These are phyloP conservation scores for Tuber calosporum DNA, from an alignment of 495 filamentous ascomycete species.

Conservation along the genomic window DNA sequence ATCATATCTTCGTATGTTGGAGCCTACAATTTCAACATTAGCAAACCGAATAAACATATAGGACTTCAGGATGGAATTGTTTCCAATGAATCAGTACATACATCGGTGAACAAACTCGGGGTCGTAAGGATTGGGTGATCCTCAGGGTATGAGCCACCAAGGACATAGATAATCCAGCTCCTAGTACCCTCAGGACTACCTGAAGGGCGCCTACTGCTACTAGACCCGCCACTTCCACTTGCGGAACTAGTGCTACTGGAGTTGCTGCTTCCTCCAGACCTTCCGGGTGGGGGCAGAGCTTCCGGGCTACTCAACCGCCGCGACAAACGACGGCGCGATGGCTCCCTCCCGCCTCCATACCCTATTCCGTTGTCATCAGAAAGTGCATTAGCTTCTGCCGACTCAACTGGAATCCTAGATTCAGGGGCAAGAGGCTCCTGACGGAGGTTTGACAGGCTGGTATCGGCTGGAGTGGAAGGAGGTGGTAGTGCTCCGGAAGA, in stretches of 20 bases:
- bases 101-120: slow-evolving; percentile 68
- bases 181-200: slow-evolving; percentile 43
- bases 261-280: slow-evolving; percentile 18
- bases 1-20: slow-evolving; percentile 78
- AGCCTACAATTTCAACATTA: slow-evolving; percentile 46
- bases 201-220: slow-evolving; percentile 23
- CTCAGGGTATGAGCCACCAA: slow-evolving; percentile 67
- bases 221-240: slow-evolving; percentile 15
- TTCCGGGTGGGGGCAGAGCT: slow-evolving; percentile 11
- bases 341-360: slow-evolving; percentile 15
- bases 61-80: slow-evolving; percentile 8
- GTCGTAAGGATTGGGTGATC: slow-evolving; percentile 71
- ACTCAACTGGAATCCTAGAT: background rate
- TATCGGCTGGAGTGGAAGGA: slow-evolving; percentile 62
- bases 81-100: slow-evolving; percentile 42
- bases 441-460: slow-evolving; percentile 50
- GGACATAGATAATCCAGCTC: slow-evolving; percentile 75
- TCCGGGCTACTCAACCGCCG: slow-evolving; percentile 38
- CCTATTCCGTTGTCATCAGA: slow-evolving; percentile 23
- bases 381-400: slow-evolving; percentile 14
- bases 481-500: slow-evolving; percentile 59
- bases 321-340: slow-evolving; percentile 25
- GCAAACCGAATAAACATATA: slow-evolving; percentile 4
- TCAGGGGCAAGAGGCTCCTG: slow-evolving; percentile 33
- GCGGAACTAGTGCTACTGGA: slow-evolving; percentile 19